Base-by-base conservation (phyloP, 352 stramenopile species). In the Phytophthora melonis region DNA sequence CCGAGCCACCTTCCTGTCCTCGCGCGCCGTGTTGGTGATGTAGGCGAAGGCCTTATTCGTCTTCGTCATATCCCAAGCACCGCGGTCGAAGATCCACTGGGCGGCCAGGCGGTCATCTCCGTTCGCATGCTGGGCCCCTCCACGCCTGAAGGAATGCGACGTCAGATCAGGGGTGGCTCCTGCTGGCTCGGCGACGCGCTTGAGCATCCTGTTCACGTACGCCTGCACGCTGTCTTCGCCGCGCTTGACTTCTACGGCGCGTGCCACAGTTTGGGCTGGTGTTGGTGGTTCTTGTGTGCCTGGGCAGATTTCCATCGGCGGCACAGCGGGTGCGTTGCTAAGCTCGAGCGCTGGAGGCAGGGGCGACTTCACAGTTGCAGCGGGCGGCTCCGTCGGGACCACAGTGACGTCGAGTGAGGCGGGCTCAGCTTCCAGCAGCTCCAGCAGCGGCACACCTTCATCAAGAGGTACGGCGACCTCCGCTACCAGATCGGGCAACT, bases 151-250 rank as follows among this genome's bases (percentile, higher is more conserved):
- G 3, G 11, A 43, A 11, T 43, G 36, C 10, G 36, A 43, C 11
- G 11, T 43, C 11, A 43, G 1, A 14, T 43, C 36, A 16, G 11
- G 36, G 1, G 36, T 18, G 36, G 36, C 11, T 43, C 11, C 36
- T 16, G 36, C 36, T 5, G 36, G 36, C 14, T 43, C 36, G 11
- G 36, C 36, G 11, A 43, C 36, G 36, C 36, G 11, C 11, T 43
- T 43, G 36, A 43, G 11, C 36, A 43, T 18, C 36, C 36, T 2
- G 36, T 43, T 83, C 14, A 83, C 68, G 10, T 75, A 52, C 49
- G n/a, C 56, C 16, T 79, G 66, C 5, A 39, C 13, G 13, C 43
- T 36, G 36, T 6, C 32, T 18, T 19, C 8, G 23, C 49, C 1
- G 39, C 6, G 25, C 10, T 39, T 10, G 32, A 39, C 32, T 11